Conservation (phyloP, 805 yeast genomes). For the Yarrowia yakushimensis region DNA sequence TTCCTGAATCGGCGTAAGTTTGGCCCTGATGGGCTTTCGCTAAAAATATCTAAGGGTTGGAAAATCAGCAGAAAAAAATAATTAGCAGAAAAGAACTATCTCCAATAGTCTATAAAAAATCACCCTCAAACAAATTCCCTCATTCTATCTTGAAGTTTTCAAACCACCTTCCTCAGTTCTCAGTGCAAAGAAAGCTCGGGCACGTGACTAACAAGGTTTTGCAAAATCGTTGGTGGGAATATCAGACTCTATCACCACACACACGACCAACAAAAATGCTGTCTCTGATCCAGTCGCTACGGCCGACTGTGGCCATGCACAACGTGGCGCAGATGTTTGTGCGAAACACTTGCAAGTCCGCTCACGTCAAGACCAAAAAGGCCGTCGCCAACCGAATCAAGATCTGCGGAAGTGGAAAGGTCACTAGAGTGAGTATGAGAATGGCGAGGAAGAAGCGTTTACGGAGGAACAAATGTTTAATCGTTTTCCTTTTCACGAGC, state of each 20-base stretch:
- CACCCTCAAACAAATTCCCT: no score
- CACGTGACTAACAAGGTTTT: slow-evolving; percentile 23
- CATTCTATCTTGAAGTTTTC: no score
- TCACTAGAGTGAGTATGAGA: slow-evolving; percentile 46
- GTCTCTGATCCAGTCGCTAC: slow-evolving; percentile 23
- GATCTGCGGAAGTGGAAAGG: slow-evolving; percentile 52
- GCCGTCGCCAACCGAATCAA: slow-evolving; percentile 24
- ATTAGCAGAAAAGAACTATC: no score
- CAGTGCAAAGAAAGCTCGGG: not conserved
- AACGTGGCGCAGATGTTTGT: slow-evolving; percentile 17
- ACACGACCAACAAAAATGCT: slow-evolving; percentile 16
- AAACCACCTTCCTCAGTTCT: not conserved
- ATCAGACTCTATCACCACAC: slow-evolving; percentile 16
- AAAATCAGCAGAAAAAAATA: no score
- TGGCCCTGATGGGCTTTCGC: no score
- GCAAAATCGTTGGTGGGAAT: slow-evolving; percentile 11
- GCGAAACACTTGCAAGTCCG: slow-evolving; percentile 16
- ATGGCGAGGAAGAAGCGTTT: no score
- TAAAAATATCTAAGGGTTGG: no score
- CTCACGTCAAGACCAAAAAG: slow-evolving; percentile 22
- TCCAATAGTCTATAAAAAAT: no score
- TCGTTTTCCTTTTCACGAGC: no score
- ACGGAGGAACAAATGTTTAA: no score
- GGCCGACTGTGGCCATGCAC: slow-evolving; percentile 23
- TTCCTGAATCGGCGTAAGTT: no score